A percentile compares a stretch with the other conserved stretches of the same genome.
phyloP scores from a whole-genome alignment of 2,329 filamentous ascomycete genomes.

The Verruconis gallopava region DNA sequence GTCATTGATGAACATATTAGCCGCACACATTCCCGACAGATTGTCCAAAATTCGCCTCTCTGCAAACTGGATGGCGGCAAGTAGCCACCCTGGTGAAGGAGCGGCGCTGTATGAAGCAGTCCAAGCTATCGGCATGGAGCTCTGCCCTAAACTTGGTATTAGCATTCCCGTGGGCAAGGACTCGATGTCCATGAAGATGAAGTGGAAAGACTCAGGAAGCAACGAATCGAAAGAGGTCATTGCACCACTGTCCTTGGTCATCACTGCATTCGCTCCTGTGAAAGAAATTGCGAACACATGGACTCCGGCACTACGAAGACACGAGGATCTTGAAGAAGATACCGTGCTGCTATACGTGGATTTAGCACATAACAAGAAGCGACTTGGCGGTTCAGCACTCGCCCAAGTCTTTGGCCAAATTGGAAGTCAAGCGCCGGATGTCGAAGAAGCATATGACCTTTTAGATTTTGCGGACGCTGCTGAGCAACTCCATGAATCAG shows the following conservation, averaged over 20 bases:
- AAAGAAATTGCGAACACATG: conserved; percentile 75
- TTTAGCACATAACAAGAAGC: conserved; percentile 65
- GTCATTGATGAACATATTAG: conserved; percentile 83
- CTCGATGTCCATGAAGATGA: conserved; percentile 97
- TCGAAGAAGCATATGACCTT: conserved; percentile 67
- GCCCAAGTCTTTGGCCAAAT: conserved; percentile 82
- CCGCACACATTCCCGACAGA: conserved; percentile 59
- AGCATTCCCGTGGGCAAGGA: conserved; percentile 96
- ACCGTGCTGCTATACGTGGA: conserved; percentile 84
- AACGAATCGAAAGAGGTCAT: conserved; percentile 72
- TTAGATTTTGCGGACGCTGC: conserved; percentile 88
- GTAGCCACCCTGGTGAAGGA: conserved; percentile 82
- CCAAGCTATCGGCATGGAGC: conserved; percentile 79
- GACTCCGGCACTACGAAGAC: conserved; percentile 75
- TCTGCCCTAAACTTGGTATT: conserved; percentile 81
- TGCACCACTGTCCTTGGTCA: conserved; percentile 78
- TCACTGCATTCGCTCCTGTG: conserved; percentile 81
- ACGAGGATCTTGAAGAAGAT: conserved; percentile 71
- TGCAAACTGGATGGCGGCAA: conserved; percentile 99
- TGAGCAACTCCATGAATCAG: conserved; percentile 50
- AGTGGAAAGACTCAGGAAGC: conserved; percentile 63
- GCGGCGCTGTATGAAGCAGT: conserved; percentile 89
- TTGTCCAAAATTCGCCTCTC: conserved; percentile 74
- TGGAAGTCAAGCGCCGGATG: conserved; percentile 73
- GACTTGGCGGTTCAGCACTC: conserved; percentile 80